phyloP scores from a whole-genome alignment of 2,329 filamentous ascomycete species.

The Ascocoryne sarcoides region DNA sequence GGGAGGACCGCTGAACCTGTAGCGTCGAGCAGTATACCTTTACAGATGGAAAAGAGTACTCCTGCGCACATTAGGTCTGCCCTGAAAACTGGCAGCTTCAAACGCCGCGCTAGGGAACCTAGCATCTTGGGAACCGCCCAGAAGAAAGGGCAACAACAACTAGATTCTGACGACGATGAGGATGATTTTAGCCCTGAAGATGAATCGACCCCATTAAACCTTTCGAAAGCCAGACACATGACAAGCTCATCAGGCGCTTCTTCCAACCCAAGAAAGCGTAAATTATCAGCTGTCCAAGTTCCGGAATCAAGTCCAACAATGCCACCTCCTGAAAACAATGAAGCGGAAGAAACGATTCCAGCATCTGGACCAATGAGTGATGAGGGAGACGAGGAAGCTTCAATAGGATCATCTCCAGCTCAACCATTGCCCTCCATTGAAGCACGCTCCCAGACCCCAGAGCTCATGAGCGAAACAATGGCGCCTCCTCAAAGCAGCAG shows the following conservation, averaged over 20 bases:
- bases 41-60: constrained; percentile 20
- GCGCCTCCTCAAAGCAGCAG: constrained; percentile 28
- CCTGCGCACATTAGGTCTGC: constrained; percentile 28
- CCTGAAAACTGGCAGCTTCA: constrained; percentile 48
- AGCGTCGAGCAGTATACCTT: constrained; percentile 20
- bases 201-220: constrained; percentile 57
- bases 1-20: constrained; percentile 12
- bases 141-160: constrained; percentile 28
- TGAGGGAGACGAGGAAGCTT: constrained; percentile 13
- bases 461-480: constrained; percentile 28
- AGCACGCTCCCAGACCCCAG: constrained; percentile 17
- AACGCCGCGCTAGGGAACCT: constrained; percentile 47
- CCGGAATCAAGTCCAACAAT: constrained; percentile 20
- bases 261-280: constrained; percentile 43
- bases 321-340: constrained; percentile 6
- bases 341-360: constrained; percentile 19
- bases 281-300: constrained; percentile 30
- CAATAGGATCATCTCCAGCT: constrained; percentile 5
- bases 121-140: constrained; percentile 45
- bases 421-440: constrained; percentile 18
- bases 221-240: constrained; percentile 33
- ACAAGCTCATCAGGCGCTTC: constrained; percentile 27
- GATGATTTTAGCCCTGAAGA: constrained; percentile 54
- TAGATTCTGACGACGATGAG: constrained; percentile 36
- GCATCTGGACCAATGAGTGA: constrained; percentile 18